Conservation (phyloP, 2,329 filamentous ascomycete species). For the Stachybotrys chartarum region DNA sequence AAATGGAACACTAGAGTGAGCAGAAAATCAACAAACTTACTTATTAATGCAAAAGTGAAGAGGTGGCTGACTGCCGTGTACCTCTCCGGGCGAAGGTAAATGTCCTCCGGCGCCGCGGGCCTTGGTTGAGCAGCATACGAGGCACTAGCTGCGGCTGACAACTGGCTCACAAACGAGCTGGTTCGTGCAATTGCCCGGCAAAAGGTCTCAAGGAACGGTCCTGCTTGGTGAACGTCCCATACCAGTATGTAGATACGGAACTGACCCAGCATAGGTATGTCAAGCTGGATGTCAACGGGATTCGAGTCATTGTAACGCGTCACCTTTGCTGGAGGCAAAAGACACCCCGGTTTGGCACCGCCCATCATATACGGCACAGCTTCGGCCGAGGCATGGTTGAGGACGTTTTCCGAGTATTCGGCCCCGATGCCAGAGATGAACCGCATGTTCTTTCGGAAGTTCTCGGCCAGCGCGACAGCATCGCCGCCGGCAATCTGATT, state of each 20-base stretch:
- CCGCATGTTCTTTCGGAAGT: slow-evolving; percentile 63
- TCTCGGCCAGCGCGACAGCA: slow-evolving; percentile 54
- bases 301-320: slow-evolving; percentile 73
- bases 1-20: not conserved
- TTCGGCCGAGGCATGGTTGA: slow-evolving; percentile 35
- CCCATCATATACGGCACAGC: slow-evolving; percentile 34
- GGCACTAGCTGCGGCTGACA: slow-evolving; percentile 49
- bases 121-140: slow-evolving; percentile 57
- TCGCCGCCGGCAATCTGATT: slow-evolving; percentile 56
- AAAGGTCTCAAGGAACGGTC: slow-evolving; percentile 52
- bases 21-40: slow-evolving; percentile 28
- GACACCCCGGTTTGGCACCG: slow-evolving; percentile 44
- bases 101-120: slow-evolving; percentile 51
- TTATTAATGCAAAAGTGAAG: slow-evolving; percentile 64
- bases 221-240: slow-evolving; percentile 49
- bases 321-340: slow-evolving; percentile 61
- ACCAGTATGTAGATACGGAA: slow-evolving; percentile 70
- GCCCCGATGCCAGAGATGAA: slow-evolving; percentile 70
- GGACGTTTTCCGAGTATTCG: slow-evolving; percentile 44
- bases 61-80: slow-evolving; percentile 62
- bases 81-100: slow-evolving; percentile 58
- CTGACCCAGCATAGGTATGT: slow-evolving; percentile 70
- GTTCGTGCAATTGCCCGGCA: slow-evolving; percentile 45
- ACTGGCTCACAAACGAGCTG: slow-evolving; percentile 49
- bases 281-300: slow-evolving; percentile 68